These are phyloP conservation scores for Laburnicola sp. DNA, from an alignment of 2,329 filamentous ascomycete species.

Conservation along the genomic window DNA sequence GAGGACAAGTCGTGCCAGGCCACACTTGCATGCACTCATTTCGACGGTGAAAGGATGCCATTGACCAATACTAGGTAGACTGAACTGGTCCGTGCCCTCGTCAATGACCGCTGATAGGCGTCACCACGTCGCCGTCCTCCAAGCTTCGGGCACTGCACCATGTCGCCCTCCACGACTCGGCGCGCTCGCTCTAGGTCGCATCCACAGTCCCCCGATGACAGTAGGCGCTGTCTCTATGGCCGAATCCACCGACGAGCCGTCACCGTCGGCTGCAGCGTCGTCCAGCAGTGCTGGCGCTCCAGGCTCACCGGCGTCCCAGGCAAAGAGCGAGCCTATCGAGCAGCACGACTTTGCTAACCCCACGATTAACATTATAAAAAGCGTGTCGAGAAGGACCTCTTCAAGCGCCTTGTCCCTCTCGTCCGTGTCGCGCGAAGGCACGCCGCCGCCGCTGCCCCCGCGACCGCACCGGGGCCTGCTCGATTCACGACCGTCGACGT, in stretches of 20 bases:
- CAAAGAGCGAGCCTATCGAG: conserved; percentile 25
- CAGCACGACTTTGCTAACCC: conserved; percentile 40
- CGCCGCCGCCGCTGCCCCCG: conserved; percentile 61
- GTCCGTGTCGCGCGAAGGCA: conserved; percentile 48
- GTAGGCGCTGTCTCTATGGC: conserved; percentile 28
- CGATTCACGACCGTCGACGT: conserved; percentile 45
- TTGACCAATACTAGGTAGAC: background rate
- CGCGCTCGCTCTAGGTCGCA: background rate
- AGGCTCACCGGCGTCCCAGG: conserved; percentile 43
- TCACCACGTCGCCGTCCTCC: conserved; percentile 1
- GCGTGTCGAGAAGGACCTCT: conserved; percentile 30
- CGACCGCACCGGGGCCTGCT: conserved; percentile 47
- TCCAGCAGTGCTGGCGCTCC: conserved; percentile 15
- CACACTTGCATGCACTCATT: background rate
- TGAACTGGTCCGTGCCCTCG: background rate
- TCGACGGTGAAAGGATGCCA: background rate
- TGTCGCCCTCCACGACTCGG: background rate
- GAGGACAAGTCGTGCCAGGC: too few species aligned
- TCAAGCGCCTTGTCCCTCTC: conserved; percentile 19
- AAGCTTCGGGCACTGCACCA: conserved; percentile 8
- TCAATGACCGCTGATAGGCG: conserved; percentile 3
- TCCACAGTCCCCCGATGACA: conserved; percentile 19
- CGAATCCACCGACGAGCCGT: conserved; percentile 32
- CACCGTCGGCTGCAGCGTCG: conserved; percentile 17
- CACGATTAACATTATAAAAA: conserved; percentile 38